phyloP scores from a whole-genome alignment of 306 rosid genomes.

The Aeschynomene evenia region DNA sequence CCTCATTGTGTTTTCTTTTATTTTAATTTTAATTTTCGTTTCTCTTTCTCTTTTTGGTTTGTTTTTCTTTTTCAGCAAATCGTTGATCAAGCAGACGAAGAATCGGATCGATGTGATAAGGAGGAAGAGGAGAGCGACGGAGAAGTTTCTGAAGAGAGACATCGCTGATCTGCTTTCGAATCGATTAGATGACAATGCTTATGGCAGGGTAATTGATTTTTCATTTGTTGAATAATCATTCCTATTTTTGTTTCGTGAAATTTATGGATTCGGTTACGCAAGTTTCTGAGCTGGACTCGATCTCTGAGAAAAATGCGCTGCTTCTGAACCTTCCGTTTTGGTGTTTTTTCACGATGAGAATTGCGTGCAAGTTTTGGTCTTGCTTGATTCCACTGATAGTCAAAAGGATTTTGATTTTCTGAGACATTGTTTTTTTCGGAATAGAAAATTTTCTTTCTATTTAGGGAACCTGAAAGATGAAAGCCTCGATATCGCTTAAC shows the following conservation, averaged over 20 bases:
- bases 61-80: slow-evolving; percentile 51
- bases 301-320: not conserved
- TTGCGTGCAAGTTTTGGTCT: slow-evolving; percentile 2
- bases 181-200: slow-evolving; percentile 81
- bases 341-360: no score
- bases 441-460: not conserved
- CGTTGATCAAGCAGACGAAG: slow-evolving; percentile 75
- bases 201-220: slow-evolving; percentile 62
- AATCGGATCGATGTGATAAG: slow-evolving; percentile 90
- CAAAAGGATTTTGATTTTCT: not conserved
- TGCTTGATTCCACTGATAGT: slow-evolving; percentile 7
- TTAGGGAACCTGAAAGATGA: not conserved
- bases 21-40: not conserved
- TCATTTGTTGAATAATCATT: not conserved
- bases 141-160: slow-evolving; percentile 86
- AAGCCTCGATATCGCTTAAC: not conserved
- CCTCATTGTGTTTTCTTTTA: slow-evolving; percentile 15
- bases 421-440: slow-evolving; percentile 3
- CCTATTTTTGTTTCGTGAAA: not conserved
- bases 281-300: slow-evolving; percentile 5
- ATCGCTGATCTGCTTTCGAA: slow-evolving; percentile 78
- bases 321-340: slow-evolving; percentile 2
- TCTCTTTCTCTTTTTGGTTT: not conserved
- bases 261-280: not conserved
- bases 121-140: slow-evolving; percentile 90